Percentiles rank a stretch among this genome's conserved stretches.
phyloP scores from a whole-genome alignment of 148 eudicot species.

The Spergularia bocconei region DNA sequence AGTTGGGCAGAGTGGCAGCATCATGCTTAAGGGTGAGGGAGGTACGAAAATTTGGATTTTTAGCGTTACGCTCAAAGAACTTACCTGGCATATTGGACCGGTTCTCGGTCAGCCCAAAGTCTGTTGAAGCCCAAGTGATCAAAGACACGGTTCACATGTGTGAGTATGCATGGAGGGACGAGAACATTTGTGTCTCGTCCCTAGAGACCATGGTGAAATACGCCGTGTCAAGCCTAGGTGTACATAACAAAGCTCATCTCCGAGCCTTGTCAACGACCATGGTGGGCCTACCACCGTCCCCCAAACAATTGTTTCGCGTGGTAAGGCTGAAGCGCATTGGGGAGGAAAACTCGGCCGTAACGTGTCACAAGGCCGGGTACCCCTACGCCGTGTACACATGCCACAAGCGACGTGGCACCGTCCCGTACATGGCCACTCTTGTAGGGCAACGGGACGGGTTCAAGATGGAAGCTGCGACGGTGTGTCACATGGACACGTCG shows the following conservation, averaged over 20 bases:
- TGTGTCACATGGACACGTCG: neutral
- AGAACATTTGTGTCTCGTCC: neutral
- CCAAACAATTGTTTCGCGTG: neutral
- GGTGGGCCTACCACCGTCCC: neutral
- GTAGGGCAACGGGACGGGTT: neutral
- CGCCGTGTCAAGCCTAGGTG: neutral
- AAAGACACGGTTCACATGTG: neutral
- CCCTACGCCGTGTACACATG: neutral
- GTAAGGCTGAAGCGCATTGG: neutral
- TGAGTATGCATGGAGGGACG: neutral
- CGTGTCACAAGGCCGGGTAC: neutral
- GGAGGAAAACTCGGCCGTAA: neutral
- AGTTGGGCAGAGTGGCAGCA: neutral
- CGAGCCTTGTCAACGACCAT: slow-evolving; percentile 3
- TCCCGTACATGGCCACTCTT: neutral
- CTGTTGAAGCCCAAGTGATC: neutral
- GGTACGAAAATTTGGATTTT: neutral
- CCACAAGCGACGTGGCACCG: neutral
- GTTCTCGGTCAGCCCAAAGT: neutral
- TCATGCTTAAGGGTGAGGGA: neutral
- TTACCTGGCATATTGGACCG: neutral
- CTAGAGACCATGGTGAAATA: neutral
- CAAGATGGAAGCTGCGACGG: neutral
- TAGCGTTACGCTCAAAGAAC: neutral
- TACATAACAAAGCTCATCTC: neutral